Evolutionary conservation across 352 stramenopile species (phyloP).

Genomic region (Plasmopara muralis): DNA sequence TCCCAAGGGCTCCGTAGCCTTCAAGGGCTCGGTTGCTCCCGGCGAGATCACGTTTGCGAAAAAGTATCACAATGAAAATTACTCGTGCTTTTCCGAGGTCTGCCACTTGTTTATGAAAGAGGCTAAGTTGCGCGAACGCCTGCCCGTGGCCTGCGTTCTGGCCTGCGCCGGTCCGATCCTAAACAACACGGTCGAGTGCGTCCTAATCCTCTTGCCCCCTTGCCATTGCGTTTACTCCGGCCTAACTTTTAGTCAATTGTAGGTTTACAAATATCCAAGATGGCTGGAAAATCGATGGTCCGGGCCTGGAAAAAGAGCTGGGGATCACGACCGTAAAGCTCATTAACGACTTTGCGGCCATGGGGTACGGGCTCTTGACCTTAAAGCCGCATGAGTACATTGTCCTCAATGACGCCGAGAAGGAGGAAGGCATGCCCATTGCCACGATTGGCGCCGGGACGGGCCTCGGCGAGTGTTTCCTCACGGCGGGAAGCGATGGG

Average conservation of each 20-base stretch:
- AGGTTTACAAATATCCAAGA: conserved; percentile 93
- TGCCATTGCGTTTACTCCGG: no score
- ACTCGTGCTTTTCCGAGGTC: conserved; percentile 81
- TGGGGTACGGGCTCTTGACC: conserved; percentile 95
- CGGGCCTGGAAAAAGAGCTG: conserved; percentile 66
- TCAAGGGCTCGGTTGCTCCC: conserved; percentile 63
- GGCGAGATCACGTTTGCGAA: conserved; percentile 81
- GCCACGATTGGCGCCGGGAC: conserved; percentile 95
- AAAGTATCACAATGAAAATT: conserved; percentile 83
- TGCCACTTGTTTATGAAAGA: conserved; percentile 92
- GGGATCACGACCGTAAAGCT: conserved; percentile 86
- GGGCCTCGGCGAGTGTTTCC: conserved; percentile 94
- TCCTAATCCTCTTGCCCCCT: not conserved
- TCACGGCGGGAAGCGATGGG: conserved; percentile 82
- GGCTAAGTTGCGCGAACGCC: conserved; percentile 63
- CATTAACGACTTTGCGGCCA: conserved; percentile 97
- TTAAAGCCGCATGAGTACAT: conserved; percentile 91
- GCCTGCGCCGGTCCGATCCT: conserved; percentile 79
- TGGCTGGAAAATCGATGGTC: conserved; percentile 86
- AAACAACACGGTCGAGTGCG: conserved; percentile 71
- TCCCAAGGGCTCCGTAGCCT: conserved; percentile 45
- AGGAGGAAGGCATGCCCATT: conserved; percentile 82
- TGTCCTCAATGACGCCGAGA: conserved; percentile 73
- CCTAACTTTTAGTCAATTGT: no score
- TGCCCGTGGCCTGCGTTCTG: conserved; percentile 62